Evolutionary conservation across 78 protist genomes (phyloP).

Genomic region (Pigoraptor vietnamica): DNA sequence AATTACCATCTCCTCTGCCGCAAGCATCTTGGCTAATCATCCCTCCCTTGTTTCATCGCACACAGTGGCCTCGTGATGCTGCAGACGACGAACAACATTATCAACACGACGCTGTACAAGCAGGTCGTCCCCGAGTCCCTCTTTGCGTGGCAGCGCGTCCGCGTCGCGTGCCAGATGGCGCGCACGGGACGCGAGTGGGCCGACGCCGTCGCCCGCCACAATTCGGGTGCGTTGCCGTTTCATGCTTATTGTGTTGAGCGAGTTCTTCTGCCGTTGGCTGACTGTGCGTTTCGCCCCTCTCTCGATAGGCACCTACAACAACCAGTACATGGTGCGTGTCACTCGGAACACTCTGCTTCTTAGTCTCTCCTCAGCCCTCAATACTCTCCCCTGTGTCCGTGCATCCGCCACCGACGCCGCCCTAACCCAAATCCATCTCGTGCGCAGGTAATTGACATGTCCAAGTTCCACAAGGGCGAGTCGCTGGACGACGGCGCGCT

Average conservation of each 20-base stretch:
- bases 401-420: not conserved
- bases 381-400: not conserved
- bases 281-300: no score
- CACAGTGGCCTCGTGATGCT: conserved; percentile 46
- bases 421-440: not conserved
- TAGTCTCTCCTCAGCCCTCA: no score
- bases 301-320: conserved; percentile 49
- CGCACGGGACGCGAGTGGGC: conserved; percentile 24
- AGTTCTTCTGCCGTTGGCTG: no score
- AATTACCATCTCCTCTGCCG: no score
- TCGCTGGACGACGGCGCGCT: conserved; percentile 45
- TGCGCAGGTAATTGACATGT: conserved; percentile 38
- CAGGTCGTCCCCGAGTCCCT: conserved; percentile 40
- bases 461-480: conserved; percentile 49
- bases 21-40: no score
- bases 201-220: not conserved
- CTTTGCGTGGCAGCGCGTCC: conserved; percentile 42
- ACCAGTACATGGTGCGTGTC: conserved; percentile 51
- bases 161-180: conserved; percentile 11
- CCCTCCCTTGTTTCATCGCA: conserved; percentile 35
- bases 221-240: conserved; percentile 26
- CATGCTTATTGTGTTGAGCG: no score
- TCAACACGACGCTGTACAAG: conserved; percentile 38
- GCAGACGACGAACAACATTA: conserved; percentile 64
- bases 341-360: no score